Base-by-base conservation (phyloP, 805 yeast species). In the Candida ponderosae region DNA sequence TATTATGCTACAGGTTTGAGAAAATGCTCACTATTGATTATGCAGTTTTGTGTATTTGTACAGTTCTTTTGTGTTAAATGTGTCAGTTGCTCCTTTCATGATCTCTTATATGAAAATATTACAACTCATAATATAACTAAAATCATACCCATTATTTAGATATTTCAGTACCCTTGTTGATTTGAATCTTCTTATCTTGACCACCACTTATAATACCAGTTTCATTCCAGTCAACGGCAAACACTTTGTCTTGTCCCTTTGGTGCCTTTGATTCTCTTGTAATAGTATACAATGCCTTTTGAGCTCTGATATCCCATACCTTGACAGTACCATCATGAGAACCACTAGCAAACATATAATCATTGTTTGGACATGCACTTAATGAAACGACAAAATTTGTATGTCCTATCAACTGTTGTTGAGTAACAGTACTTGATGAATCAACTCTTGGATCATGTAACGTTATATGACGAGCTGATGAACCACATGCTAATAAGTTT, bases 281-380 rank as follows among this genome's bases (percentile, higher is more conserved):
- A 34, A 93, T 76, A 6, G 94, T 84, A 59, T 83, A 87, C 65
- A 93, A 66, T 11, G 93, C 72, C 50, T 79, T 74, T 45, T 79
- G 82, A 5, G 96, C 82, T 54, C 98, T 78, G 9, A 90, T 74
- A 59, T 90, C 98, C 98, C 98, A 93, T 17, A 93, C 82, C 53
- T 88, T 80, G 32, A 82, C 90, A 1, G 95, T 85, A 19, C 97
- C 96, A 60, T 93, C 98, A 57, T 89, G 96, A n/a, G 96, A 86
- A 11, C 82, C 95, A 5, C 96, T 85, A 17, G 85, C 76, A 50
- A 93, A 72, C 79, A 86, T 77, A 61, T 84, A 80, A 35, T 80
- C 85, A 54, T 79, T 84, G 38, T 73, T 74, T 7, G 97, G 95
- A 40, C 80, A 72, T 5, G 82, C 74, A 21, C 81, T 75, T 46